phyloP scores from a whole-genome alignment of 495 filamentous ascomycete species.

The Aspergillus bridgeri region DNA sequence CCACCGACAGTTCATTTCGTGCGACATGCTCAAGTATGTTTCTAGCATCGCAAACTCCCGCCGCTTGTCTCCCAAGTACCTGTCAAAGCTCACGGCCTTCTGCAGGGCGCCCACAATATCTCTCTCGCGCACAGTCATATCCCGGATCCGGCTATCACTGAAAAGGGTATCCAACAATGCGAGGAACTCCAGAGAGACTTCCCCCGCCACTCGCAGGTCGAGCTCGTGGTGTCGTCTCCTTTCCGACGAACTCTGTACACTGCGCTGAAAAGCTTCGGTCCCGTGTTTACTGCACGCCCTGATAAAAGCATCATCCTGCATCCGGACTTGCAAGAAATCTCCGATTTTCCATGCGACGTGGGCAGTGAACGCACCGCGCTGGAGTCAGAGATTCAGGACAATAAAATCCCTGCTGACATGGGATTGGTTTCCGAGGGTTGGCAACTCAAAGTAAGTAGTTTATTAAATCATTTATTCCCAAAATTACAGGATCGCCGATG shows the following conservation, averaged over 20 bases:
- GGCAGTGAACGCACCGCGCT: slow-evolving; percentile 45
- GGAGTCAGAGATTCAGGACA: slow-evolving; percentile 55
- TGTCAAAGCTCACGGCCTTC: neutral
- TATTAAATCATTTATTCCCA: neutral
- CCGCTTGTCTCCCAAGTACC: neutral
- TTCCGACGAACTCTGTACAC: slow-evolving; percentile 73
- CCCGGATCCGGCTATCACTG: slow-evolving; percentile 66
- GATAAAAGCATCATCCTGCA: slow-evolving; percentile 51
- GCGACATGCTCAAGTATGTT: neutral
- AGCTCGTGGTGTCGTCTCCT: slow-evolving; percentile 69
- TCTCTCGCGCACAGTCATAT: neutral
- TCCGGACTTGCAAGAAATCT: slow-evolving; percentile 70
- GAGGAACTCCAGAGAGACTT: slow-evolving; percentile 50
- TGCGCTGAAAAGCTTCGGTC: slow-evolving; percentile 58
- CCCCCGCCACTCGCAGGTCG: slow-evolving; percentile 51
- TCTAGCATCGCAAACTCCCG: neutral
- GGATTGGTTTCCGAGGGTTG: slow-evolving; percentile 36
- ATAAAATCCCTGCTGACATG: slow-evolving; percentile 51
- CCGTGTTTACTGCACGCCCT: slow-evolving; percentile 10
- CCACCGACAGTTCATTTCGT: neutral
- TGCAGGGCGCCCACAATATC: neutral
- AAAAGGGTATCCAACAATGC: slow-evolving; percentile 66
- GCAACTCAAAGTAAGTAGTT: neutral
- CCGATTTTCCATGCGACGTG: slow-evolving; percentile 66
- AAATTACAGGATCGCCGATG: too few relatives aligned